Conservation (phyloP, 345 rosid species). For the Gossypium rotundifolium region DNA sequence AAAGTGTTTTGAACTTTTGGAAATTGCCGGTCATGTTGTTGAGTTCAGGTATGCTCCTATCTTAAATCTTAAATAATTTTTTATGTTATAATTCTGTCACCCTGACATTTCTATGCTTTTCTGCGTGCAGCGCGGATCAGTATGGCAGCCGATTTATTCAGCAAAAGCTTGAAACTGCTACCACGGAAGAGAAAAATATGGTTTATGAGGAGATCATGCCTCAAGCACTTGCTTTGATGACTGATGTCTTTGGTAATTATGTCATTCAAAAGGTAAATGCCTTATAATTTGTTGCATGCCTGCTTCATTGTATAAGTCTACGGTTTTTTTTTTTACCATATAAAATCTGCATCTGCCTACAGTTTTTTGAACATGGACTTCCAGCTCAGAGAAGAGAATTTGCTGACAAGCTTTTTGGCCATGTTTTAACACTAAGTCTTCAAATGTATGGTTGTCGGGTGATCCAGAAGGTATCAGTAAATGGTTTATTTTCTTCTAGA, state of each 20-base stretch:
- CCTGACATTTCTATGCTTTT: background rate
- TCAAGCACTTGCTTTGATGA: conserved; percentile 55
- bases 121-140: conserved; percentile 57
- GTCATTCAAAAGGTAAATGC: conserved; percentile 54
- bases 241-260: conserved; percentile 70
- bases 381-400: conserved; percentile 47
- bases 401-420: conserved; percentile 43
- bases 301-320: background rate
- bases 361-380: conserved; percentile 72
- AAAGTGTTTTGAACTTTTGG: conserved; percentile 14
- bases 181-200: conserved; percentile 49
- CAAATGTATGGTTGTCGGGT: conserved; percentile 74
- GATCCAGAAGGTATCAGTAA: conserved; percentile 50
- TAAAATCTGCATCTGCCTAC: conserved; percentile 8
- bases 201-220: conserved; percentile 60
- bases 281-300: conserved; percentile 1
- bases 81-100: background rate
- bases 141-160: conserved; percentile 46
- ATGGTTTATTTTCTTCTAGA: background rate
- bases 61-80: background rate
- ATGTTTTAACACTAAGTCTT: conserved; percentile 53
- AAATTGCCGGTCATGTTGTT: conserved; percentile 64
- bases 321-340: background rate
- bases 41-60: conserved; percentile 54
- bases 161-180: background rate